Base-by-base conservation (phyloP, 139 green algal species). In the Parachlorella kessleri region DNA sequence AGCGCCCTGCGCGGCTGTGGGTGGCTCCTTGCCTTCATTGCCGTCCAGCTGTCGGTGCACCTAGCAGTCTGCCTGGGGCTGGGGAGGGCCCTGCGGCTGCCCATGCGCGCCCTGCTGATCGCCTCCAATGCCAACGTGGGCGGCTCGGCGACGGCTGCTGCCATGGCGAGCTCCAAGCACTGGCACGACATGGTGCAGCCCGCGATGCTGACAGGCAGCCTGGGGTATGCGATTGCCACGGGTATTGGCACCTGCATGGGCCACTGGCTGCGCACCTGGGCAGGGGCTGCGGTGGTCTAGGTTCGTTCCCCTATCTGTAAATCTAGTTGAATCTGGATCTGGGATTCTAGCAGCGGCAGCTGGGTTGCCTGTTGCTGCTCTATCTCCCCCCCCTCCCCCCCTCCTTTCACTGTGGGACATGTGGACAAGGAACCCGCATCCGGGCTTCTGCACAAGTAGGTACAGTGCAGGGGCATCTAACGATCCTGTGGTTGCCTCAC, bases 51-150 rank as follows among this genome's bases (percentile, higher is more conserved):
- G 37, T 64, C 66, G 14, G 70, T 89, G 40, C 83, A 88, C 41
- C 4, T 87, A 69, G 40, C 67, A 18, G 26, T 91, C 28, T 77
- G 48, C 41, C 38, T 91, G 21, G 64, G 36, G 23, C 70, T 83
- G 23, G 82, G 85, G 23, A 55, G 55, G 8, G 39, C 81, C 35
- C 67, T 88, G 78, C 63, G 79, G 21, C 73, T 95, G 73, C 90
- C 90, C 1, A 66, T 74, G n/a, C 42, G 79, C 10, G 76, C 70
- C 4, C 74, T 94, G 30, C 71, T 96, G 24, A 85, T 93, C 26
- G 93, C 87, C 0, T 91, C 85, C 69, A 96, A 96, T 66, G 88
- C 91, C 7, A 91, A 89, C 66, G 87, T 97, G 14, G 94, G 94
- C 21, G 94, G 93, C 10, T 85, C 92, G 28, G 91, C 85, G 18